Evolutionary conservation across 176 grass and related monocot genomes (phyloP), one percentile per base, ranked within the genome.

Genomic region (Eragrostis nindensis): DNA sequence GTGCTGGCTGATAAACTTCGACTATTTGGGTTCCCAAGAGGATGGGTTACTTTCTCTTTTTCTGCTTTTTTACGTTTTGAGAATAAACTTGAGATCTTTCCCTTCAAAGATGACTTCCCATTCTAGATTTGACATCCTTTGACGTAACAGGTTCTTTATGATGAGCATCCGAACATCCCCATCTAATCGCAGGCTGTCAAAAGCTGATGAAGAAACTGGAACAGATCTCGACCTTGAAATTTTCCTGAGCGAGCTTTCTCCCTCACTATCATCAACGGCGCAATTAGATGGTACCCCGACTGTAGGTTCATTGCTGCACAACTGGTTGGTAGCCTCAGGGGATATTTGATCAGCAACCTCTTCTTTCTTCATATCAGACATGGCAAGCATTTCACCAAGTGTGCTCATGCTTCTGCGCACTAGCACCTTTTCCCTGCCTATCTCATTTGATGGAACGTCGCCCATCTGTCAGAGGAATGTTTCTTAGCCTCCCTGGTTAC

Each of bases 321-420:
- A 77, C 42, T 78, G 67, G 25, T 32, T 77, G 52, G 50, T 79
- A 55, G 25, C 26, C 52, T 74, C 62, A 52, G 42, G 30, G 62
- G 62, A 36, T 24, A 36, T 62, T 72, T 60, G 78, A 74, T 90
- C 78, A 67, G 50, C 22, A 44, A 30, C 30, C 43, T 73, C 78
- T 86, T 93, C 86, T 90, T 89, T 99, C 68, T 90, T 99, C 67
- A 90, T 82, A 67, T 92, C 89, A 79, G 89, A 62, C 84, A 93
- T 88, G 15, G 97, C 80, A 82, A 99, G 93, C 93, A 99, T 93
- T 83, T 99, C 97, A 69, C 93, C 97, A 25, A 99, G 90, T 70
- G 93, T 96, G 81, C 93, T 96, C 22, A 92, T 90, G 87, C 91
- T 95, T 85, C 97, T 96, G 17, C 59, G 87, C 60, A 91, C 63